Conservation (phyloP, 805 yeast species). For the Monosporozyma siamensis region DNA sequence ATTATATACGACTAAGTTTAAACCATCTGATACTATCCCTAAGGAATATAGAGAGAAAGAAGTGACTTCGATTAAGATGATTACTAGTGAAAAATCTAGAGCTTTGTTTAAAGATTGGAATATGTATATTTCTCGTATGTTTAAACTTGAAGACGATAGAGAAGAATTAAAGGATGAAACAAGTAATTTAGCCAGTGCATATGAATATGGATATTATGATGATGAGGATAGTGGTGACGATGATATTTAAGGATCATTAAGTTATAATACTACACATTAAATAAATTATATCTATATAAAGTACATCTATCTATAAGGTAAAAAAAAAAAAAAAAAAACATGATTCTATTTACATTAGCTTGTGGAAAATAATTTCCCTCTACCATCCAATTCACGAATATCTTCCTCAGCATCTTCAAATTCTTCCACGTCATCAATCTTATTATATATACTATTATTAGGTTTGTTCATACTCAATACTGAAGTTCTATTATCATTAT, state of each 20-base stretch:
- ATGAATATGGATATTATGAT: constrained; percentile 43
- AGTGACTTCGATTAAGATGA: constrained; percentile 9
- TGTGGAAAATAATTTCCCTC: constrained; percentile 23
- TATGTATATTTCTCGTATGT: constrained; percentile 23
- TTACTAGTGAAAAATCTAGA: constrained; percentile 24
- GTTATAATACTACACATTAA: too few relatives aligned
- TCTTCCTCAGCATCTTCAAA: constrained; percentile 27
- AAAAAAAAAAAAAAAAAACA: neutral
- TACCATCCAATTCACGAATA: constrained; percentile 15
- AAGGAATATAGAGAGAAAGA: constrained; percentile 9
- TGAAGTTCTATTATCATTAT: constrained; percentile 12
- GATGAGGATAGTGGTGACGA: constrained; percentile 37
- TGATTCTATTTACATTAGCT: neutral
- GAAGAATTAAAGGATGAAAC: constrained; percentile 45
- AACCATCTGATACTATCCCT: constrained; percentile 26
- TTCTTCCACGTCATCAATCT: constrained; percentile 12
- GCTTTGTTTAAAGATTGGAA: constrained; percentile 26
- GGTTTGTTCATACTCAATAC: constrained; percentile 4
- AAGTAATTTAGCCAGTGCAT: constrained; percentile 36
- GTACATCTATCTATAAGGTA: neutral
- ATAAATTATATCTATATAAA: neutral
- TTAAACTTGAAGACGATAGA: constrained; percentile 38
- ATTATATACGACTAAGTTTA: constrained; percentile 15
- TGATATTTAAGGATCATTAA: neutral
- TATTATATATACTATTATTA: neutral